Evolutionary conservation across 306 rosid genomes (phyloP), one percentile per base, ranked within the genome.

Genomic region (Corylus americana): DNA sequence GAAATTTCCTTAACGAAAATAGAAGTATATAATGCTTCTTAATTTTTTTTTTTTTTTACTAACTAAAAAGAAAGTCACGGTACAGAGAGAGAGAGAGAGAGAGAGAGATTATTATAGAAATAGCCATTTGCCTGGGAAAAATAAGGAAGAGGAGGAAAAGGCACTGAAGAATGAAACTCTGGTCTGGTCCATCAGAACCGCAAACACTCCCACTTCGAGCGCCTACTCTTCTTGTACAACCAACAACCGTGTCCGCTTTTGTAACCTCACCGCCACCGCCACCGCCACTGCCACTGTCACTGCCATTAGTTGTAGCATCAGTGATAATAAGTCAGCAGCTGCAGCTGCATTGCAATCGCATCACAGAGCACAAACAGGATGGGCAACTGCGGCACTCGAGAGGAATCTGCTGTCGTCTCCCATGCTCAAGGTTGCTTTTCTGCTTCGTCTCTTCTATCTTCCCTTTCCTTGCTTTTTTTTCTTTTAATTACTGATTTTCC

Each of bases 301-400:
- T 55, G 73, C 81, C 39, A 31, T 62, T 81, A 50, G 55, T 63
- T 53, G 18, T 37, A 69, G 48, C 27, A 62, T 53, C 70, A 35
- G 11, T 27, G 48, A 42, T 58, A 3, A 62, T 22, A 55, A 61
- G 79, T 77, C 73, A 70, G 58, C 57, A 18, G 61, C 55, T 45
- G 76, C 63, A 37, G 44, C 71, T 11, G 51, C 75, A 61, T 71
- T 79, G 63, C 89, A 85, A 31, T 39, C 68, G 25, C 78, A 54
- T 27, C 42, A 49, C 62, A 42, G 35, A 51, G 47, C 50, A 16
- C 59, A 17, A 42, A 42, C 8, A 80, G 35, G 39, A 96, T 96
- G 99, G 99, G 99, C 29, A 96, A 96, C 82, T 93, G 99, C 72
- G 98, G 99, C 45, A 96, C 99, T 50, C 84, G 99, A 82, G 98